Evolutionary conservation across 208 protist species (phyloP), one percentile per base, ranked within the genome.

Genomic region (Histomonas meleagridis): DNA sequence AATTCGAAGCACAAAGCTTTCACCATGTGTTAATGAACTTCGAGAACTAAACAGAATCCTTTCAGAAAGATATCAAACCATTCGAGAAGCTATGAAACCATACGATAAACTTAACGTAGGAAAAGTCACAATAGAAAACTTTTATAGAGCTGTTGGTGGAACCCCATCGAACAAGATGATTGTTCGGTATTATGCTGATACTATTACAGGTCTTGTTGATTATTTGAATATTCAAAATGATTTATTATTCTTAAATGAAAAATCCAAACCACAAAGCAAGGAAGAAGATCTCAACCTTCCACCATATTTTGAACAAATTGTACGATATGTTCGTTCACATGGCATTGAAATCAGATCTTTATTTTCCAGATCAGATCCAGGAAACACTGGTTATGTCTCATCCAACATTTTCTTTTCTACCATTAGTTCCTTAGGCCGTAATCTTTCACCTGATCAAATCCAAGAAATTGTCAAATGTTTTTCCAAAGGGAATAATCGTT

Each of bases 151-250:
- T 38, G 51, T 86, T 28, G 46, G 76, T 5, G 43, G n/a, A 14
- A 51, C 76, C 0, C 76, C 76, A 35, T 18, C 46, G 2, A 55
- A 12, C 1, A 51, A 43, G 28, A 86, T 46, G 7, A 43, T 86
- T 55, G 76, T 55, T 9, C 51, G 55, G 21, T 43, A 32, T 28
- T 86, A 86, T 49, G 65, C 65, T 14, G 65, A 72, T n/a, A n/a
- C n/a, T n/a, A n/a, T n/a, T n/a, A 43, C n/a, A 32, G 46, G 35
- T 14, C 14, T 35, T 18, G 55, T 86, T n/a, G 76, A 86, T 38
- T 86, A 86, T 55, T 86, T 86, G 16, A 51, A 46, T 5, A 40
- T 86, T 38, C n/a, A 32, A 55, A 86, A 55, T 55, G 76, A 86
- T 55, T 40, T 86, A 38, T 9, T 5, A 38, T n/a, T n/a, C n/a